These are phyloP conservation scores for Rhodotorula kratochvilovae DNA, from an alignment of 768 basidiomycete species.

Conservation along the genomic window DNA sequence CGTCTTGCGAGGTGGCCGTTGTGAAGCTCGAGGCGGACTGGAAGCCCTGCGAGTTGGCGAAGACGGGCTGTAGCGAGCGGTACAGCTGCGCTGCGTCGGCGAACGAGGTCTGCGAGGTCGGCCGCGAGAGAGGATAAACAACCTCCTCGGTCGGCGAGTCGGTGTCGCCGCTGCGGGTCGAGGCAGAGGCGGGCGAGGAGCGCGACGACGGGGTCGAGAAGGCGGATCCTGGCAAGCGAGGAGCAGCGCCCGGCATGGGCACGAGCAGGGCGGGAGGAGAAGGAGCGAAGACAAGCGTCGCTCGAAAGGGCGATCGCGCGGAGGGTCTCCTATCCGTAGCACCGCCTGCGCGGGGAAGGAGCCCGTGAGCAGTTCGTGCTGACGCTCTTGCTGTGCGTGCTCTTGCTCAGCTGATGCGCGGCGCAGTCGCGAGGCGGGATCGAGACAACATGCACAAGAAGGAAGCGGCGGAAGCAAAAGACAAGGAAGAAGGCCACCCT, in stretches of 20 bases:
- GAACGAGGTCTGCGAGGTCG: background rate
- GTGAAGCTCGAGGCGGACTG: background rate
- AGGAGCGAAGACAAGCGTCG: background rate
- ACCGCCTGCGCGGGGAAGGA: background rate
- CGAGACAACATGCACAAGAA: background rate
- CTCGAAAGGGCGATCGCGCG: background rate
- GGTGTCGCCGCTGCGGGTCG: background rate
- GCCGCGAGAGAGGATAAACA: background rate
- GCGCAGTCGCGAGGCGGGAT: background rate
- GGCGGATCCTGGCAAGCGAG: background rate
- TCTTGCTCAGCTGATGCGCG: background rate
- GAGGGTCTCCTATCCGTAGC: background rate
- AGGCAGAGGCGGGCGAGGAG: background rate
- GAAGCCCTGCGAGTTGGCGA: no score
- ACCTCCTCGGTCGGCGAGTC: background rate
- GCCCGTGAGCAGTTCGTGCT: background rate
- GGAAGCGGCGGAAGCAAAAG: background rate
- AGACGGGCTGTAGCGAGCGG: background rate
- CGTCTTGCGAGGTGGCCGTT: background rate
- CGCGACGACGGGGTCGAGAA: background rate
- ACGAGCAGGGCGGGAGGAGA: background rate
- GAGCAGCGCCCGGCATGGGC: background rate
- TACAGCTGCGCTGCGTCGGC: background rate
- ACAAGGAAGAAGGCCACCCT: no score
- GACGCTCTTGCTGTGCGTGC: no score